These are phyloP conservation scores for Aspergillus nanangensis DNA, from an alignment of 495 filamentous ascomycete genomes.

Conservation along the genomic window DNA sequence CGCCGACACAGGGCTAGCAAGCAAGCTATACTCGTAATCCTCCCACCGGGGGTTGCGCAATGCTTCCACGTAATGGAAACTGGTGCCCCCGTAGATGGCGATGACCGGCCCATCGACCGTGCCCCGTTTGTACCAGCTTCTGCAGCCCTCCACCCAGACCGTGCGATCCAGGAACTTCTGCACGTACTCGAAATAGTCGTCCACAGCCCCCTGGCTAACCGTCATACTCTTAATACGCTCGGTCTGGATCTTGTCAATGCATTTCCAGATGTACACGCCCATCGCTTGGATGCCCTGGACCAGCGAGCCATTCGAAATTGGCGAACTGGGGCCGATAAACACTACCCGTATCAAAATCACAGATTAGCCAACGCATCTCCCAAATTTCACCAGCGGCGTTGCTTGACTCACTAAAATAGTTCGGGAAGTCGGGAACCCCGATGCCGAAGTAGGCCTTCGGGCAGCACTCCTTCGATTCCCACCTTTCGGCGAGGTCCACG, in stretches of 20 bases:
- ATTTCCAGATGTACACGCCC: slow-evolving; percentile 36
- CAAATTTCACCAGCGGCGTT: no score
- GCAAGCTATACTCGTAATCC: slow-evolving; percentile 35
- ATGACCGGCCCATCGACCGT: slow-evolving; percentile 11
- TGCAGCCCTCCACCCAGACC: slow-evolving; percentile 31
- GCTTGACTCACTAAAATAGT: neutral
- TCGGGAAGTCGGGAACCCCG: slow-evolving; percentile 1
- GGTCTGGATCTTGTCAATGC: slow-evolving; percentile 28
- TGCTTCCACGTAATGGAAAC: slow-evolving; percentile 45
- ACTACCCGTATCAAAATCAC: no score
- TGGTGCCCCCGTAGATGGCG: slow-evolving; percentile 18
- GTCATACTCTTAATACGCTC: slow-evolving; percentile 19
- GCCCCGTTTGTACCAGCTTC: slow-evolving; percentile 33
- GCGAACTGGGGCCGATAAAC: slow-evolving; percentile 1
- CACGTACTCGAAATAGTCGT: slow-evolving; percentile 16
- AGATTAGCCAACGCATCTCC: neutral
- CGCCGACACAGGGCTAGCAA: slow-evolving; percentile 21
- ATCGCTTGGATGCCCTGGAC: slow-evolving; percentile 29
- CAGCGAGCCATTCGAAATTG: slow-evolving; percentile 11
- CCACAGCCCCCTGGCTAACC: neutral
- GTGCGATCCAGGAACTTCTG: slow-evolving; percentile 30
- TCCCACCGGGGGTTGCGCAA: slow-evolving; percentile 40
- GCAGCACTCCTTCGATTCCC: neutral
- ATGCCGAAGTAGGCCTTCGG: slow-evolving; percentile 5
- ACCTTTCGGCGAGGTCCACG: slow-evolving; percentile 1